Base-by-base conservation (phyloP, 1,139 yeast genomes). In the Debaryomyces singareniensis region DNA sequence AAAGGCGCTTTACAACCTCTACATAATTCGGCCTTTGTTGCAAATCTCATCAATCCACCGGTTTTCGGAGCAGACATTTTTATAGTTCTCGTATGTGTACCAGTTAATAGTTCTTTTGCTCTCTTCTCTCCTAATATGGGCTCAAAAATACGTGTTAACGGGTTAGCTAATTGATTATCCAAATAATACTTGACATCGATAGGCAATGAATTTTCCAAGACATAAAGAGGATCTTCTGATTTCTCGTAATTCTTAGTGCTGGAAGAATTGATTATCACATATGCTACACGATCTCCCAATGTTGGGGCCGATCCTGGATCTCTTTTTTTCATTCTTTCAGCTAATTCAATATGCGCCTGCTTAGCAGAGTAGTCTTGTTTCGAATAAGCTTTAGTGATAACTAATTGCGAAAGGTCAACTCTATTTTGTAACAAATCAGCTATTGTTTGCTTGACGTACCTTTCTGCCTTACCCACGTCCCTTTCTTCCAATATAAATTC, bases 221-320 rank as follows among this genome's bases (percentile, higher is more conserved):
- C 98, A 44, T 75, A 93, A 25, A 91, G 62, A 1, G 99, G 99
- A 51, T 93, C 98, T 54, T 93, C 99, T 0, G 96, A 87, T 57
- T 93, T 87, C 43, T 89, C 96, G 54, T 89, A 93, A 43, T 89
- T 82, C 51, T 87, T 89, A 35, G 82, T 87, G 40, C 91, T 83
- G 9, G 77, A 71, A 0, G 93, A 81, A 29, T 85, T 85, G 43
- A 84, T 80, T 37, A 93, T 89, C 23, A 93, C 98, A 53, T 91
- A 93, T 2, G 97, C 97, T 25, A 93, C 98, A 61, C 99, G 85
- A 53, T 93, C 99, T 33, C 99, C 99, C 32, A 91, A 71, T 4
- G 89, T 78, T 3, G 98, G 98, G 0, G 98, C 98, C 4, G 94
- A 81, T 16, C 99, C 96, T 0, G 95, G 91, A 50, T 93, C 98